Evolutionary conservation across 176 grass and related monocot species (phyloP).

Genomic region (Sorghum bicolor): DNA sequence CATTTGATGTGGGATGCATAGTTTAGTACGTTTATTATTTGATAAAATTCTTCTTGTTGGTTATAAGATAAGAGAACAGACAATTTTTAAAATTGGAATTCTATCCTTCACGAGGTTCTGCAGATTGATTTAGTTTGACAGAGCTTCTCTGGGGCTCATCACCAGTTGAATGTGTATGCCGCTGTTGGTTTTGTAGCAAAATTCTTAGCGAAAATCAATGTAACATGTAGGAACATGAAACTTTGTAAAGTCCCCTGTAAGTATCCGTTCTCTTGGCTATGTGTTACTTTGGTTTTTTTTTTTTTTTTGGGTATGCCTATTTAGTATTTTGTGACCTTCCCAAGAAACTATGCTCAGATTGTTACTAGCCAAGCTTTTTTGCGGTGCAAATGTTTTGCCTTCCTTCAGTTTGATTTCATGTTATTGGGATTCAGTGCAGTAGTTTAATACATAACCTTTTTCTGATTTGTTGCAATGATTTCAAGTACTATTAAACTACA

Average conservation of each 20-base stretch:
- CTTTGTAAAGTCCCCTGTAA: not conserved
- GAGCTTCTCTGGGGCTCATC: not conserved
- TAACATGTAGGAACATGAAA: not conserved
- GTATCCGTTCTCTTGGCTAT: not conserved
- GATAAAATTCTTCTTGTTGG: not conserved
- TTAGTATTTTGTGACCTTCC: not conserved
- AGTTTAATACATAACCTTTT: not conserved
- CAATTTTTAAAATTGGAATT: not conserved
- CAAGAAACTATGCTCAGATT: not conserved
- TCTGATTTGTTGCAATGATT: not conserved
- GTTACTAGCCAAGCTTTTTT: not conserved
- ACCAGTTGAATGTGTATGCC: not conserved
- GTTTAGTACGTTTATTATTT: not conserved
- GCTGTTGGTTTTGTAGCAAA: not conserved
- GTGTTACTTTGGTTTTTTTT: not conserved
- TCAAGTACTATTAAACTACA: not conserved
- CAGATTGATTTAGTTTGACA: not conserved
- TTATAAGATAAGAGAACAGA: not conserved
- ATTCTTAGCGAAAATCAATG: not conserved
- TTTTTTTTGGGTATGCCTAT: not conserved
- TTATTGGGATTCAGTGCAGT: not conserved
- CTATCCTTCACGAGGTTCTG: not conserved
- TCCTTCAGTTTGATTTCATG: not conserved
- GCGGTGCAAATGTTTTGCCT: not conserved
- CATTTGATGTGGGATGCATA: not conserved